Evolutionary conservation across 2,329 filamentous ascomycete genomes (phyloP).

Genomic region (Trichoderma harzianum): DNA sequence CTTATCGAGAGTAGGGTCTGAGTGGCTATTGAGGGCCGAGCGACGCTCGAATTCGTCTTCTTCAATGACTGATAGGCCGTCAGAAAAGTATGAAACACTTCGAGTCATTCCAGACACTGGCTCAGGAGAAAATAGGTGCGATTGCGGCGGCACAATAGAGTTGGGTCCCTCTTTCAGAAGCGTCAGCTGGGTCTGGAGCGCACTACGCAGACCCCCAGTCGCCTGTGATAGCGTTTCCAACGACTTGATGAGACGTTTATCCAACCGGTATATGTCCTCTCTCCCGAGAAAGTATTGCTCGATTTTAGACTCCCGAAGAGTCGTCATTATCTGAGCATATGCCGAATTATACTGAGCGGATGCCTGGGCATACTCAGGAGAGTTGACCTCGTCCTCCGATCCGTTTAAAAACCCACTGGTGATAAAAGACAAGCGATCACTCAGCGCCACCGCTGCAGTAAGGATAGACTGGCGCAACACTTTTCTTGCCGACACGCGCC

Average conservation of each 20-base stretch:
- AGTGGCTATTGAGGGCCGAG: slow-evolving; percentile 25
- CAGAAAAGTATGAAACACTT: slow-evolving; percentile 27
- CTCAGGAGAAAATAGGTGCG: slow-evolving; percentile 22
- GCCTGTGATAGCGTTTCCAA: slow-evolving; percentile 83
- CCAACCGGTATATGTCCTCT: slow-evolving; percentile 73
- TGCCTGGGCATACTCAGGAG: slow-evolving; percentile 60
- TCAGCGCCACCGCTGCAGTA: slow-evolving; percentile 69
- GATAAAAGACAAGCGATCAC: slow-evolving; percentile 77
- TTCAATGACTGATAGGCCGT: slow-evolving; percentile 57
- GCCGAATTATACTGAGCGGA: slow-evolving; percentile 62
- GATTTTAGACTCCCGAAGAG: slow-evolving; percentile 79
- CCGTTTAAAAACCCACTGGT: slow-evolving; percentile 81
- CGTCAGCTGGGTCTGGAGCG: slow-evolving; percentile 83
- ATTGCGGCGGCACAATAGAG: slow-evolving; percentile 22
- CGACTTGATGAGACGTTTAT: slow-evolving; percentile 76
- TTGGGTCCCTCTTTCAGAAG: slow-evolving; percentile 63
- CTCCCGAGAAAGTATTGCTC: slow-evolving; percentile 82
- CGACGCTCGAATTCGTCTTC: slow-evolving; percentile 51
- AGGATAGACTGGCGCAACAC: slow-evolving; percentile 70
- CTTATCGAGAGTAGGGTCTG: slow-evolving; percentile 29
- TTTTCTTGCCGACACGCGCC: slow-evolving; percentile 72
- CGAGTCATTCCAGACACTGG: slow-evolving; percentile 27
- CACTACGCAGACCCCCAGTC: slow-evolving; percentile 84
- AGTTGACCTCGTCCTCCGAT: slow-evolving; percentile 71
- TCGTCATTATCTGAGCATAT: slow-evolving; percentile 69